Evolutionary conservation across 352 stramenopile genomes (phyloP), one percentile per base, ranked within the genome.

Genomic region (Phytopythium kandeliae): DNA sequence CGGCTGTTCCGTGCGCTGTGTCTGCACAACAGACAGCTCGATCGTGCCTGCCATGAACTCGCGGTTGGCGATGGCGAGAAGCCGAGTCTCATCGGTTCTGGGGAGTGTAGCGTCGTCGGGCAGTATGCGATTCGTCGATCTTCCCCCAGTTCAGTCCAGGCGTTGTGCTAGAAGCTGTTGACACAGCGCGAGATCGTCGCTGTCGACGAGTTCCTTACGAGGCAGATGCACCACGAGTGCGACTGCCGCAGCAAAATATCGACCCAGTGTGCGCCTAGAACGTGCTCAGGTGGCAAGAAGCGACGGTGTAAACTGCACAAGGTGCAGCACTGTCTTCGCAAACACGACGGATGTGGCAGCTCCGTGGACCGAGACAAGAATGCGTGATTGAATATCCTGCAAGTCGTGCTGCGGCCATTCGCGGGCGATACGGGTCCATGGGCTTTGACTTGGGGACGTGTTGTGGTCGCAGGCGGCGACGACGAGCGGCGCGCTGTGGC

Each of bases 171-270:
- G 15, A 58, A 58, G 30, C 26, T 58, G 7, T 34, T 44, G 5
- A 41, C 5, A 2, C 10, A 30, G 17, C 49, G 52, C 36, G 52
- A 58, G 52, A 44, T 58, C 1, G 52, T 53, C 11, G 53, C 45
- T 6, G 53, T 58, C 6, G 46, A 51, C 31, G 33, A 49, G 36
- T 48, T 25, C 12, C 35, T 21, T 4, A 58, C 53, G 19, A 58
- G 53, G 22, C 26, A 43, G 21, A 21, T 44, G 1, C 44, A 58
- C 19, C 49, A 42, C 28, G 44, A 58, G 35, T 58, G 44, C 17
- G 22, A 2, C 11, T 16, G 19, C 38, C 5, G 2, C 21, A 45
- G 38, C 17, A 2, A 19, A 9, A 10, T 43, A 8, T 4, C 5
- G 37, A 21, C 22, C 16, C 37, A 21, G 38, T 17, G n/a, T 3